Conservation (phyloP, 352 stramenopile species). For the Globisporangium megalacanthum region DNA sequence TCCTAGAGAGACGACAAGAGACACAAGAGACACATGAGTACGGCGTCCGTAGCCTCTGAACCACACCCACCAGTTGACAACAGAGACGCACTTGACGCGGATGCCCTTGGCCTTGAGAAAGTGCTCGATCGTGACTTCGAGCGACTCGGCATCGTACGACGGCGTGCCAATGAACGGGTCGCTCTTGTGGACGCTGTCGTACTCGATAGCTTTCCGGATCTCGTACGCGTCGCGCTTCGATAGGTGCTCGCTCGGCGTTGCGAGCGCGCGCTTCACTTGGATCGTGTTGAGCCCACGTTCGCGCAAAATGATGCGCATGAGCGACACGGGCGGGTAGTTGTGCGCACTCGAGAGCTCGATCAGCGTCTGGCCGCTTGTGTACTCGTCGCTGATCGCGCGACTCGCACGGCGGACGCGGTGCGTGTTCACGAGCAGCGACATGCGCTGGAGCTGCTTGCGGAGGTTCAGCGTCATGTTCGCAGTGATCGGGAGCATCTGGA, state of each 20-base stretch:
- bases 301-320: constrained; percentile 78
- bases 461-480: constrained; percentile 86
- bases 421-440: constrained; percentile 84
- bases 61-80: neutral
- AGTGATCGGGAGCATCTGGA: constrained; percentile 84
- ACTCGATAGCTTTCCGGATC: constrained; percentile 59
- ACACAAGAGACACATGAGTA: neutral
- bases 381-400: constrained; percentile 56
- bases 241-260: constrained; percentile 39
- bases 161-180: constrained; percentile 70
- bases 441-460: constrained; percentile 78
- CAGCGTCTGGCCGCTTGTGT: constrained; percentile 64
- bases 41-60: neutral
- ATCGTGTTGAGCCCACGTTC: constrained; percentile 55
- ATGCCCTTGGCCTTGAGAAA: constrained; percentile 70
- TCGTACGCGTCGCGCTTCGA: constrained; percentile 69
- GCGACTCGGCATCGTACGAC: constrained; percentile 65
- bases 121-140: constrained; percentile 69
- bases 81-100: constrained; percentile 56
- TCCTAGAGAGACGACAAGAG: constrained; percentile 26
- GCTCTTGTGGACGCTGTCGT: constrained; percentile 83
- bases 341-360: constrained; percentile 70
- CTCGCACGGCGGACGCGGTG: constrained; percentile 67
- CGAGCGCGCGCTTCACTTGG: constrained; percentile 57
- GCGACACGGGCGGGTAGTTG: constrained; percentile 80